Base-by-base conservation (phyloP, 805 yeast genomes). In the Hanseniaspora valbyensis region DNA sequence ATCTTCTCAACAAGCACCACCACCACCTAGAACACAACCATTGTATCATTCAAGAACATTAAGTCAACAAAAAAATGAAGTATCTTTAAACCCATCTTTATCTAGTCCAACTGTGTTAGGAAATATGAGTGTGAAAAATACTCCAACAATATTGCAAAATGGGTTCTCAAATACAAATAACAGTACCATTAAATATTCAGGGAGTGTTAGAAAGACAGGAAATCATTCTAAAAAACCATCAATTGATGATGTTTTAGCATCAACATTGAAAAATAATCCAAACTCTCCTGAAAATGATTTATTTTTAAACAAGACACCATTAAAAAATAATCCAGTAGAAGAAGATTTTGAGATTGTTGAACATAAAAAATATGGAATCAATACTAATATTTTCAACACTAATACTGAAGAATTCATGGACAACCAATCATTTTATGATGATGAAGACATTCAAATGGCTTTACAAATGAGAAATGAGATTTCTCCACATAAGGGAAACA, bases 271-370 rank as follows among this genome's bases (percentile, higher is more conserved):
- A 13, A 50, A 52, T 7, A 42, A 51, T 14, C 41, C 41, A 5
- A 46, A 42, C 21, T 18, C 39, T 3, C 22, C 42, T 2, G 52
- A 48, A 21, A 46, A 44, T 37, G 50, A 39, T 14, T 12, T 51
- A 44, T 25, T 53, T n/a, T 40, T 60, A 36, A 57, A 57, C 22
- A 59, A 54, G 50, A 56, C 63, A 9, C 65, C 65, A 2, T 44
- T 60, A 29, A 50, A 58, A 26, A 61, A 61, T 39, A 50, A 50
- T 14, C 25, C 49, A 4, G 48, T 54, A 12, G 49, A 46, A 29
- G 33, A 32, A 19, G 49, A 26, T n/a, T n/a, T n/a, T n/a, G n/a
- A 26, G 37, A 29, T n/a, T 4, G 56, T 55, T n/a, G 37, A 30
- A 32, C 37, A 32, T 7, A 22, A 36, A n/a, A 14, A 34, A 21